phyloP scores from a whole-genome alignment of 768 basidiomycete genomes.

The Hysterangium stoloniferum region DNA sequence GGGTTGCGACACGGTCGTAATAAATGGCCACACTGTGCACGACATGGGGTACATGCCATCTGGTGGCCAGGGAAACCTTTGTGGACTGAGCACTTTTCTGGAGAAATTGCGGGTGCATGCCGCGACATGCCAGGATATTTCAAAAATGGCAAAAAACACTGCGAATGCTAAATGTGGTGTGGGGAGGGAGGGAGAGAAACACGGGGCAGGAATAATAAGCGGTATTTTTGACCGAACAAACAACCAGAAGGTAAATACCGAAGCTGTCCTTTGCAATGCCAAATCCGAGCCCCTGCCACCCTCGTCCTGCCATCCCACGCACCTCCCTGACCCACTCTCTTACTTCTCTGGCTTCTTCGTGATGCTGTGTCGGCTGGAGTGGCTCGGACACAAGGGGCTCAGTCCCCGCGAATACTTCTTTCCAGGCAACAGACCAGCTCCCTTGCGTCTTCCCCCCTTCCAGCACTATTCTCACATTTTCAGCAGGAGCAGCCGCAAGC shows the following conservation, averaged over 20 bases:
- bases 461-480: conserved; percentile 60
- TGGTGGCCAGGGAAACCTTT: conserved; percentile 15
- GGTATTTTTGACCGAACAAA: neutral
- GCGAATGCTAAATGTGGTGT: conserved; percentile 56
- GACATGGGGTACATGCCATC: conserved; percentile 39
- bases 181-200: neutral
- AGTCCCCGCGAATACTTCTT: conserved; percentile 62
- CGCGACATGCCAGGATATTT: conserved; percentile 60
- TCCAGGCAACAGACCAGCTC: conserved; percentile 73
- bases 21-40: conserved; percentile 55
- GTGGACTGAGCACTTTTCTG: conserved; percentile 17
- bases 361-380: conserved; percentile 19
- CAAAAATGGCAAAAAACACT: conserved; percentile 72
- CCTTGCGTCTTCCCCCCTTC: conserved; percentile 53
- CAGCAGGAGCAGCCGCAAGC: conserved; percentile 65
- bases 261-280: conserved; percentile 68
- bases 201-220: neutral
- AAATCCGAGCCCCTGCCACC: conserved; percentile 77
- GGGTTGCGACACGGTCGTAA: too few relatives aligned
- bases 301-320: conserved; percentile 68
- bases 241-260: conserved; percentile 42
- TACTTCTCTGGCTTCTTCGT: conserved; percentile 52
- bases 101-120: conserved; percentile 27
- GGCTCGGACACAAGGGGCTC: conserved; percentile 14
- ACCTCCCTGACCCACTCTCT: conserved; percentile 75